Base-by-base conservation (phyloP, 2,329 filamentous ascomycete species). In the Cephalotrichum gorgonifer region DNA sequence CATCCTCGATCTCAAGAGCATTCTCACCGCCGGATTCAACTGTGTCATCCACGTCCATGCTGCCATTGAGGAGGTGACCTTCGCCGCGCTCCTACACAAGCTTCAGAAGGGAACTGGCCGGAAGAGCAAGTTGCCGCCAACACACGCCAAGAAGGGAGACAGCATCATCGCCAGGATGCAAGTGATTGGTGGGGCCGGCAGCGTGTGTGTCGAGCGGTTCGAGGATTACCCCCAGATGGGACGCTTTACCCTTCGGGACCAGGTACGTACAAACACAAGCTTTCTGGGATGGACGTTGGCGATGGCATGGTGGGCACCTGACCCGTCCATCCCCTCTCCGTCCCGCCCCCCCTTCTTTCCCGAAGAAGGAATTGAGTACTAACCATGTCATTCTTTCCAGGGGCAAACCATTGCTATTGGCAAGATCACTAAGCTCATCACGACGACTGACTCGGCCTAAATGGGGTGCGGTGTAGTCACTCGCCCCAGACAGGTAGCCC, bases 391-490 rank as follows among this genome's bases (percentile, higher is more conserved):
- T 6, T 43, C 20, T 22, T 39, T 63, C 49, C 62, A 97, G 83
- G 93, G 93, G 60, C 91, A 97, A 86, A 98, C 93, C 0, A 96
- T 98, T 72, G 93, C 93, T 50, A 98, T 98, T 71, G 93, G 93
- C 62, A 98, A 98, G 79, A 94, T 98, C 66, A 96, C 88, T 52
- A 96, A 90, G 77, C 78, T 98, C 54, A 74, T 81, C 58, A 70
- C 62, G 7, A n/a, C n/a, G 65, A 70, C 17, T n/a, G 64, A 66
- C 12, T 44, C 47, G 47, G 20, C 17, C 39, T 49, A 49, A 49
- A 41, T 26, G 30, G 47, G 39, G 22, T 43, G 25, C 43, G 39
- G 12, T 27, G 11, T 20, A 11, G 41, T 33, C 4, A 48, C 26
- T 23, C 22, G n/a, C 38, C n/a, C 38, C 26, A n/a, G 46, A 15